Evolutionary conservation across 2,329 filamentous ascomycete genomes (phyloP).

Genomic region (Calonectria crousiana): DNA sequence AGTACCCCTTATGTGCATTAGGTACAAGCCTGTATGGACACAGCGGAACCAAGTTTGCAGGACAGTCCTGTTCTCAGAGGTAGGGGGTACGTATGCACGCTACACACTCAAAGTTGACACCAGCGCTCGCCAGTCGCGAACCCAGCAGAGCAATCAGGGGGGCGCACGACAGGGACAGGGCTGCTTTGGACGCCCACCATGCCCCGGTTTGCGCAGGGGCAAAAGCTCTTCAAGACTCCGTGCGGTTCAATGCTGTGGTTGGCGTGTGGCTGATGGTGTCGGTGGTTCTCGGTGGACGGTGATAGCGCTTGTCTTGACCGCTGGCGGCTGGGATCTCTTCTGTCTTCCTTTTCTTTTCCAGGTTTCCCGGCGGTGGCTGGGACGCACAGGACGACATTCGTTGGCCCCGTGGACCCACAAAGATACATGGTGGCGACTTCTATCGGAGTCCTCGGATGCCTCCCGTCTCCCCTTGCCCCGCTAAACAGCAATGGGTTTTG

Average conservation of each 20-base stretch:
- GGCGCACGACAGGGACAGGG: slow-evolving; percentile 11
- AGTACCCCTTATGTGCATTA: slow-evolving; percentile 3
- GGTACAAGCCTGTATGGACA: not conserved
- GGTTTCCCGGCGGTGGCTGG: slow-evolving; percentile 18
- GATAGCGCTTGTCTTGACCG: slow-evolving; percentile 6
- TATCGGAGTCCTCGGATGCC: slow-evolving; percentile 17
- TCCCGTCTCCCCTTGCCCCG: slow-evolving; percentile 16
- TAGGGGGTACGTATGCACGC: slow-evolving; percentile 19
- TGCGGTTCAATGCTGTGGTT: slow-evolving; percentile 9
- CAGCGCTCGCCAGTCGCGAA: slow-evolving; percentile 21
- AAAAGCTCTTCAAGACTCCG: not conserved
- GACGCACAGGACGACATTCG: slow-evolving; percentile 14
- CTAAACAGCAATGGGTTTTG: not conserved
- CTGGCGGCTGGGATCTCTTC: slow-evolving; percentile 6
- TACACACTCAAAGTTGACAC: slow-evolving; percentile 19
- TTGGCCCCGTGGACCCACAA: slow-evolving; percentile 13
- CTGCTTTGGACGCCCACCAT: not conserved
- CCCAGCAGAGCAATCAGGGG: slow-evolving; percentile 9
- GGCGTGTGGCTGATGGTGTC: slow-evolving; percentile 1
- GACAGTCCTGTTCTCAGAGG: not conserved
- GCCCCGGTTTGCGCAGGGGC: slow-evolving; percentile 16
- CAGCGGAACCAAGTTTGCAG: not conserved
- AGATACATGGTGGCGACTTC: slow-evolving; percentile 13
- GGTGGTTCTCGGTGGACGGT: slow-evolving; percentile 1
- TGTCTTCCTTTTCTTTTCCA: not conserved